phyloP scores from a whole-genome alignment of 768 basidiomycete genomes.

The Trametes maxima region DNA sequence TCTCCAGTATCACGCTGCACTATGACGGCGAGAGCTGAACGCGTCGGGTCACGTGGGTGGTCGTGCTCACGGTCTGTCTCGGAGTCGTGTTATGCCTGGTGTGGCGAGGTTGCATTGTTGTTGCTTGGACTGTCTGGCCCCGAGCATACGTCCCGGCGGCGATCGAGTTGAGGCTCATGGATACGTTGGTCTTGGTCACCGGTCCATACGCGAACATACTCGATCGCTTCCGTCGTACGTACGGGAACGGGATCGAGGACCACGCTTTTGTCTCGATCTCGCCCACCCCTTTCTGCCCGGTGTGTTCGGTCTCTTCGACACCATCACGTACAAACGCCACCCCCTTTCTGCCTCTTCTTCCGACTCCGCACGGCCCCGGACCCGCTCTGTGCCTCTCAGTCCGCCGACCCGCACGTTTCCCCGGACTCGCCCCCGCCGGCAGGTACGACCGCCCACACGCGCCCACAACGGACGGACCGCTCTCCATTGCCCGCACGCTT shows the following conservation, averaged over 20 bases:
- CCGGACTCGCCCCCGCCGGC: neutral
- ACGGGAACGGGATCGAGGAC: neutral
- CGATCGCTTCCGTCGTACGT: conserved; percentile 7
- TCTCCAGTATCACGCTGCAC: conserved; percentile 87
- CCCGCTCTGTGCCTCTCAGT: neutral
- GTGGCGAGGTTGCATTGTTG: neutral
- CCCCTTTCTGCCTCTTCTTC: neutral
- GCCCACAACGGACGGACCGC: conserved; percentile 9
- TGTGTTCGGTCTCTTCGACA: conserved; percentile 14
- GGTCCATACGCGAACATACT: neutral
- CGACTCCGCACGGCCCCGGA: conserved; percentile 15
- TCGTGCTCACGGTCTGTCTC: neutral
- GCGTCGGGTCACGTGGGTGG: conserved; percentile 2
- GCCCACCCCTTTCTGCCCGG: conserved; percentile 7
- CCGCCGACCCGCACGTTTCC: neutral
- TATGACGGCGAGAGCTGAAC: conserved; percentile 67
- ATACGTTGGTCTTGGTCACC: conserved; percentile 9
- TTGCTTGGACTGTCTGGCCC: neutral
- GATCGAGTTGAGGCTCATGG: conserved; percentile 4
- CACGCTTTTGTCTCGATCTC: conserved; percentile 11
- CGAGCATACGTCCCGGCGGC: neutral
- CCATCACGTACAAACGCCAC: neutral
- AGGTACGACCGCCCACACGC: conserved; percentile 8
- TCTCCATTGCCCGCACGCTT: conserved; percentile 13
- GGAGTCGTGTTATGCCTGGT: neutral